A percentile compares a stretch with the other conserved stretches of the same genome.
These are phyloP conservation scores for Psophocarpus tetragonolobus DNA, from an alignment of 306 rosid genomes.

Conservation along the genomic window DNA sequence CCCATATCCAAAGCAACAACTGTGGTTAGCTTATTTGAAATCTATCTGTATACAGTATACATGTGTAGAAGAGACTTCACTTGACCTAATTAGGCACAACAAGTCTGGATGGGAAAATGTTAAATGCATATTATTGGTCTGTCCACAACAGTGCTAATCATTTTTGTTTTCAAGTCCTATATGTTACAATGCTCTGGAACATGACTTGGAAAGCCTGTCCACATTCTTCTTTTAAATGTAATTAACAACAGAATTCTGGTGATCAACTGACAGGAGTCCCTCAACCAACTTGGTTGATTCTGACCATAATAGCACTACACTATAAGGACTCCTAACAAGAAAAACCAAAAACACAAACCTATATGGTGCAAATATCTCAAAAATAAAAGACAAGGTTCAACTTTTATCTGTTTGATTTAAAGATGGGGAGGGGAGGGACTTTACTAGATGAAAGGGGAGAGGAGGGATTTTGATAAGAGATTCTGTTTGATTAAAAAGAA, in stretches of 20 bases:
- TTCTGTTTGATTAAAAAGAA: too few relatives aligned
- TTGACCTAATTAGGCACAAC: not conserved
- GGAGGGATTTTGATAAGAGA: too few relatives aligned
- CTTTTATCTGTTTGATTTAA: too few relatives aligned
- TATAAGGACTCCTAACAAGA: not conserved
- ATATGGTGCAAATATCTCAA: not conserved
- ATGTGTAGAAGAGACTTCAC: not conserved
- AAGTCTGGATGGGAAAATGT: not conserved
- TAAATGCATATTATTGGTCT: constrained; percentile 3
- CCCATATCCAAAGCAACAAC: not conserved
- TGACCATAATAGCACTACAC: not conserved
- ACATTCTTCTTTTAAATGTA: not conserved
- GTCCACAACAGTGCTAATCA: constrained; percentile 10
- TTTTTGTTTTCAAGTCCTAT: constrained; percentile 7
- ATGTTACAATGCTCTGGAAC: not conserved
- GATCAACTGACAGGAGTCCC: not conserved
- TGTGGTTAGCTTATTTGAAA: not conserved
- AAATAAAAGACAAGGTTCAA: not conserved
- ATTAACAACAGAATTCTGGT: not conserved
- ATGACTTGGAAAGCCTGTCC: not conserved
- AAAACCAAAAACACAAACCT: not conserved
- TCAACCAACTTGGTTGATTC: not conserved
- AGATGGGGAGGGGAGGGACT: too few relatives aligned
- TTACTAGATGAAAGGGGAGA: too few relatives aligned
- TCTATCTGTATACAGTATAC: not conserved